Evolutionary conservation across 1,284 basidiomycete species (phyloP), one percentile per base, ranked within the genome.

Genomic region (Marasmius tenuissimus): DNA sequence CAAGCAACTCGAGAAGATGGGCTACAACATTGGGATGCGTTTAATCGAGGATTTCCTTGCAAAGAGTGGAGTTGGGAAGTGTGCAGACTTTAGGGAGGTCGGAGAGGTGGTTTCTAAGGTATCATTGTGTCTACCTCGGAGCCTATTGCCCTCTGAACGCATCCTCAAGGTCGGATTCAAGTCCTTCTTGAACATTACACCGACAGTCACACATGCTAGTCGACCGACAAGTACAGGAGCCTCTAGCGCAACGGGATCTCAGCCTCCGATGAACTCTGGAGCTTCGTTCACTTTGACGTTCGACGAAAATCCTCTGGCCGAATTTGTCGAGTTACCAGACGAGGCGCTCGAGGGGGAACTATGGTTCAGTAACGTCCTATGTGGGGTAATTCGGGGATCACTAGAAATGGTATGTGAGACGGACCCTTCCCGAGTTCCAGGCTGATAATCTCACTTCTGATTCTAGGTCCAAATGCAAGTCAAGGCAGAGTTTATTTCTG

Each of bases 1-100:
- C 74, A 91, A 89, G 70, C 90, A 93, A 70, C 85, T 93, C 3
- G 91, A 93, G 67, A 88, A 88, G 72, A 98, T 98, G 97, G 97
- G 97, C 3, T 98, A 98, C 77, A 98, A 97, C 75, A 99, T 99
- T 66, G 97, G 97, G 38, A 97, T 91, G 34, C 83, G 97, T 48
- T 80, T 99, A 59, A 97, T 99, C 65, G 97, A 99, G 74, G 97
- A 99, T 75, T 98, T 99, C 69, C 83, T 99, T 54, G 97, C 97
- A 6, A 88, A 94, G 67, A 96, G 94, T 61, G 87, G 84, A 18
- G 75, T 96, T 34, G 92, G 91, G 34, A 82, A 93, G 65, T 99
- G 97, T 75, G 78, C 87, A 20, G 94, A 97, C 73, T 98, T 99
- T 71, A 84, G 87, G 64, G 96, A 98, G 73, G 93, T 94, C 0